phyloP scores from a whole-genome alignment of 768 basidiomycete species.

The Mycena latifolia region DNA sequence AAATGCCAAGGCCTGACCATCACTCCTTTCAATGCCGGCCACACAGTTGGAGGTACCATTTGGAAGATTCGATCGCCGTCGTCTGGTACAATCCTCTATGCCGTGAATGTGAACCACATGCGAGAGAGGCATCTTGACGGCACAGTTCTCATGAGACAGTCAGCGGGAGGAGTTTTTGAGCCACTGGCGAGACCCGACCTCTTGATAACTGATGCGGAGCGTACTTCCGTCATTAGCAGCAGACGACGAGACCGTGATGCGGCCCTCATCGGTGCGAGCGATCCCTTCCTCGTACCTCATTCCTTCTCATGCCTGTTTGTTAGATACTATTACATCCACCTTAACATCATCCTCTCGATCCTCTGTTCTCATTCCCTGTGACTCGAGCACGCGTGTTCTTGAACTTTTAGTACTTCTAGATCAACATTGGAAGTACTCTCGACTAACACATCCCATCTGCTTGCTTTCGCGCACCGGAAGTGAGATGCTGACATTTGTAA shows the following conservation, averaged over 20 bases:
- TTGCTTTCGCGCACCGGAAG: slow-evolving; percentile 91
- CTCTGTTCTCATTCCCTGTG: slow-evolving; percentile 92
- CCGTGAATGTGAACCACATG: slow-evolving; percentile 96
- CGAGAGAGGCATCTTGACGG: slow-evolving; percentile 95
- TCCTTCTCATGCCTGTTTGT: slow-evolving; percentile 27
- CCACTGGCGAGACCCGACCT: slow-evolving; percentile 91
- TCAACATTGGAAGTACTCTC: slow-evolving; percentile 96
- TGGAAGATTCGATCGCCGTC: slow-evolving; percentile 99
- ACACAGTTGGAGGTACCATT: slow-evolving; percentile 95
- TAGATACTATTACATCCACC: slow-evolving; percentile 92
- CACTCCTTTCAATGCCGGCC: slow-evolving; percentile 95
- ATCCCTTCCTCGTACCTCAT: slow-evolving; percentile 5
- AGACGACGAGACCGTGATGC: slow-evolving; percentile 92
- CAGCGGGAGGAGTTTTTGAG: slow-evolving; percentile 86
- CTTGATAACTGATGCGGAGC: slow-evolving; percentile 92
- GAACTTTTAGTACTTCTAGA: slow-evolving; percentile 97
- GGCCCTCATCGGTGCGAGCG: slow-evolving; percentile 80
- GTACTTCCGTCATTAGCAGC: slow-evolving; percentile 85
- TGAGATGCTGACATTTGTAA: slow-evolving; percentile 94
- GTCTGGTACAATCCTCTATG: slow-evolving; percentile 95
- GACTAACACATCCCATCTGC: slow-evolving; percentile 89
- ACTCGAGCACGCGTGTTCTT: slow-evolving; percentile 93
- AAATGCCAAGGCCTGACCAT: slow-evolving; percentile 95
- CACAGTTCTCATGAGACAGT: slow-evolving; percentile 84
- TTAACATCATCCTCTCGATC: slow-evolving; percentile 72